Base-by-base conservation (phyloP, 192 early-diverging fungal genomes). In the Cetraspora pellucida region DNA sequence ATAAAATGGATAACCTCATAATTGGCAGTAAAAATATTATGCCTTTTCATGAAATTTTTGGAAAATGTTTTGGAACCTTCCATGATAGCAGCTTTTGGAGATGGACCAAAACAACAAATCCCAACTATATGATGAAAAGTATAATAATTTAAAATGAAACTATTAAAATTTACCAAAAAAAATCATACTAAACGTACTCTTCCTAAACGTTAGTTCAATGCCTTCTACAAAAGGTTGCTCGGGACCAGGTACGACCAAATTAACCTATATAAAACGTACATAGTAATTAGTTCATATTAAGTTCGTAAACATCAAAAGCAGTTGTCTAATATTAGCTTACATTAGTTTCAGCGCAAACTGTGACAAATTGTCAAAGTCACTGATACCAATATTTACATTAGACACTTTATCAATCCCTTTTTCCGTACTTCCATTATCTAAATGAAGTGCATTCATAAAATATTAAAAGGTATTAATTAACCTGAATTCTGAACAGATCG, bases 21-120 rank as follows among this genome's bases (percentile, higher is more conserved):
- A 23, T 89, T 90, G 6, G 98, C 98, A 1, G 98, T 99, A 7
- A 97, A 96, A 81, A 99, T 98, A 67, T 87, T 81, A 87, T 99
- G 95, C 81, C 90, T 91, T 84, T 90, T 87, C 98, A 99, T 99
- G 80, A 99, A 99, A 81, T 98, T 93, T 84, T 98, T 99, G 78
- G 95, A 93, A 82, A 98, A 99, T 17, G 96, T 93, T 88, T 99
- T 99, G 65, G 98, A 99, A 3, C 96, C 96, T 84, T 99, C 98
- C 83, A 99, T 92, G 23, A 82, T 84, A 60, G 98, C 94, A 14
- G 98, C 98, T 71, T 89, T 89, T 52, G 83, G 77, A 23, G 95
- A 95, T 31, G 98, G 98, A 19, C 95, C 98, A 76, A 99, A 98
- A 74, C 91, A 92, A 7, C 95, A 88, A 79, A 96, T 93, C 72